Evolutionary conservation across 495 filamentous ascomycete species (phyloP), one percentile per base, ranked within the genome.

Genomic region (Saxophila tyrrhenica): DNA sequence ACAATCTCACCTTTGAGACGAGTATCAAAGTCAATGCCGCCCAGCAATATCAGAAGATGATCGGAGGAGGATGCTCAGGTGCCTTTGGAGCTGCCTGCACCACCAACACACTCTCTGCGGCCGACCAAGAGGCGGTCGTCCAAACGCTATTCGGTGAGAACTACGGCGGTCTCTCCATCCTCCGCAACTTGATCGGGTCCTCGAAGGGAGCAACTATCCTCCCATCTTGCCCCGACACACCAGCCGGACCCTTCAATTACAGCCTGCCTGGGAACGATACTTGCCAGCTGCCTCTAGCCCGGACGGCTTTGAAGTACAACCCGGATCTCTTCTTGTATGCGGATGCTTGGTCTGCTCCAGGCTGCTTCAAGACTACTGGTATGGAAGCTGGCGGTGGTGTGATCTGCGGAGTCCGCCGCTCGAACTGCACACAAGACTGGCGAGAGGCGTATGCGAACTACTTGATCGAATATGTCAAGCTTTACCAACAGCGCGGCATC

Each of bases 151-250:
- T 60, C 54, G 44, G 51, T 41, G 58, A 60, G 58, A 60, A 60
- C 25, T 43, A 50, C 23, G 58, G 58, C 25, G 58, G 22, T 23
- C 35, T 60, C 3, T 60, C 58, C 32, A 52, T 60, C 39, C 54
- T 60, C 49, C 58, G 58, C 25, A 60, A 60, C 50, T 25, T 56
- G 17, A 60, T 60, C 45, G 58, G 58, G 11, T 60, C 58, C 9
- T 56, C 53, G 15, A 17, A 22, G 17, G 54, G 47, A 29, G 39
- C 58, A 16, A 57, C 54, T 32, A 60, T 60, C 44, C 48, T 60
- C 15, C 42, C 48, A 1, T 20, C 21, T 19, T 54, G 51, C 25
- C 58, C 58, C 1, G 42, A 54, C 2, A 60, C 58, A 7, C 58
- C 54, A 15, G 39, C 35, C 25, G 49, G 54, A 10, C 54, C 54